These are phyloP conservation scores for Oidiodendron maius DNA, from an alignment of 495 filamentous ascomycete genomes.

Conservation along the genomic window DNA sequence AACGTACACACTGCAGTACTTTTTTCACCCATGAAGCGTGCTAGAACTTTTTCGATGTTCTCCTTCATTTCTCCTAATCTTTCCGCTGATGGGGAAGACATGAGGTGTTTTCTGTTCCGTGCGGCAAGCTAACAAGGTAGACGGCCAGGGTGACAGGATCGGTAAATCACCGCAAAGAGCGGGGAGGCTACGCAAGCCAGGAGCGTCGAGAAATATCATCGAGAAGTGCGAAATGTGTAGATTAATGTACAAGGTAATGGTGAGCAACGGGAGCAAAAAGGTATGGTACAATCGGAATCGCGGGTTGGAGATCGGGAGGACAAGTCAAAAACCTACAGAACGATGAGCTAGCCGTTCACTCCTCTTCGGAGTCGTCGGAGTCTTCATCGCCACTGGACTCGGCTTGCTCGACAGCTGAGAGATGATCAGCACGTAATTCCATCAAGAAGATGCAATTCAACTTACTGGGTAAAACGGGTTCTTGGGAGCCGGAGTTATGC, in stretches of 20 bases:
- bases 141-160: too few species aligned
- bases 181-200: too few species aligned
- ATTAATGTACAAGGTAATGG: slow-evolving; percentile 3
- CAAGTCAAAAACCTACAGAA: neutral
- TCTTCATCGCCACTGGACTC: slow-evolving; percentile 22
- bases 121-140: too few species aligned
- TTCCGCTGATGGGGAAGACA: too few species aligned
- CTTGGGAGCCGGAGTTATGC: slow-evolving; percentile 16
- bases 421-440: neutral
- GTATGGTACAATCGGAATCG: slow-evolving; percentile 4
- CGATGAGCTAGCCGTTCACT: slow-evolving; percentile 6
- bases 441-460: neutral
- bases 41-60: too few species aligned
- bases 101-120: too few species aligned
- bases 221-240: neutral
- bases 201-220: too few species aligned
- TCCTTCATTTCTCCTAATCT: too few species aligned
- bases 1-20: too few species aligned
- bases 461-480: slow-evolving; percentile 22
- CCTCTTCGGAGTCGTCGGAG: slow-evolving; percentile 25
- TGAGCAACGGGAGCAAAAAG: neutral
- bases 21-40: too few species aligned
- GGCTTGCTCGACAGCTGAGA: neutral
- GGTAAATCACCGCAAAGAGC: neutral
- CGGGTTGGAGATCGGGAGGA: neutral